Conservation (phyloP, 2,329 filamentous ascomycete species). For the Aspergillus aculeatus region DNA sequence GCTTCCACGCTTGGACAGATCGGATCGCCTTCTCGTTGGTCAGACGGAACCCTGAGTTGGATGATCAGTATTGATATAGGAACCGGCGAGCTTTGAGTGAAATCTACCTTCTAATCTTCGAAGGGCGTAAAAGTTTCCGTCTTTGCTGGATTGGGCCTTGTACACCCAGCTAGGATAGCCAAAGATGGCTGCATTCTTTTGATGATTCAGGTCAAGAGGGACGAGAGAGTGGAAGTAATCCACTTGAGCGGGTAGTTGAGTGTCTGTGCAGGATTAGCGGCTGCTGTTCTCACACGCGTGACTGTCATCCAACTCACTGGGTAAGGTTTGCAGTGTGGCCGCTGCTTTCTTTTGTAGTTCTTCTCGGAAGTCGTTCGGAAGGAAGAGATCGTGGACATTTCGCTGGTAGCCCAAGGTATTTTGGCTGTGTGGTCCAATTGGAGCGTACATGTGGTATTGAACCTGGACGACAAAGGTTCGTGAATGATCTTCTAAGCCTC, state of each 20-base stretch:
- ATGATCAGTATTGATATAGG: neutral
- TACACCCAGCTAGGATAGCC: constrained; percentile 93
- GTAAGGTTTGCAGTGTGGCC: constrained; percentile 78
- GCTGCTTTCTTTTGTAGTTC: constrained; percentile 87
- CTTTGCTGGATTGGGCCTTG: constrained; percentile 86
- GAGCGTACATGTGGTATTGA: constrained; percentile 91
- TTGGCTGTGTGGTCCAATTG: constrained; percentile 76
- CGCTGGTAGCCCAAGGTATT: constrained; percentile 83
- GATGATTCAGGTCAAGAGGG: constrained; percentile 76
- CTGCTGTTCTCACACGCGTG: neutral
- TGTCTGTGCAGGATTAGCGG: constrained; percentile 45
- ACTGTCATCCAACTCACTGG: constrained; percentile 55
- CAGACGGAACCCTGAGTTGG: constrained; percentile 67
- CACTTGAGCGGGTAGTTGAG: constrained; percentile 70
- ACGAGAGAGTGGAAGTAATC: constrained; percentile 92
- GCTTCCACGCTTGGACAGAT: constrained; percentile 84
- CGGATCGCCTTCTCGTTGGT: constrained; percentile 87
- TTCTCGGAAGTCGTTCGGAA: constrained; percentile 81
- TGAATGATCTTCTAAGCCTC: neutral
- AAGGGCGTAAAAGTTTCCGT: constrained; percentile 83
- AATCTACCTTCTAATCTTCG: constrained; percentile 72
- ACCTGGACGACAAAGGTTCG: constrained; percentile 49
- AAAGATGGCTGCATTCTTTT: constrained; percentile 76
- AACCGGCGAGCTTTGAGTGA: neutral
- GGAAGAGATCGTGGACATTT: constrained; percentile 85